phyloP scores from a whole-genome alignment of 1,284 basidiomycete species.

The Fomitopsis pinicola region DNA sequence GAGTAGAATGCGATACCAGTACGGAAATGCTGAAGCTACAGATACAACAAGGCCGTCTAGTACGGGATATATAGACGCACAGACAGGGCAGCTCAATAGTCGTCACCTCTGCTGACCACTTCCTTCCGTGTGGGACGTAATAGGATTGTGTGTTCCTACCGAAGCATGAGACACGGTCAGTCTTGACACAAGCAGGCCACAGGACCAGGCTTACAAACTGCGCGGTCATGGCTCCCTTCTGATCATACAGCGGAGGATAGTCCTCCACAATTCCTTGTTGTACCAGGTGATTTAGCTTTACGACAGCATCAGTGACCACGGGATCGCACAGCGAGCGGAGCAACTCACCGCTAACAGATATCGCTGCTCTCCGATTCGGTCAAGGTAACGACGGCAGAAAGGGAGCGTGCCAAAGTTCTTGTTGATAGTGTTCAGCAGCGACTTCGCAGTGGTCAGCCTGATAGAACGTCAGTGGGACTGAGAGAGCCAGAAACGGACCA shows the following conservation, averaged over 20 bases:
- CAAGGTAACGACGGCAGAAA: conserved; percentile 94
- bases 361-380: conserved; percentile 90
- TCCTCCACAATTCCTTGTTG: conserved; percentile 85
- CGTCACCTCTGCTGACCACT: conserved; percentile 90
- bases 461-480: neutral
- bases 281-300: conserved; percentile 86
- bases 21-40: neutral
- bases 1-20: too few relatives aligned
- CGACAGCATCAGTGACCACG: conserved; percentile 7
- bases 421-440: conserved; percentile 85
- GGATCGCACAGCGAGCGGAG: conserved; percentile 2
- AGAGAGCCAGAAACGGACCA: too few relatives aligned
- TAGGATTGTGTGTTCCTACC: conserved; percentile 88
- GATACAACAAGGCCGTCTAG: neutral
- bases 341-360: conserved; percentile 83
- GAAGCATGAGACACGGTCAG: neutral
- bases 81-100: conserved; percentile 49
- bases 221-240: conserved; percentile 83
- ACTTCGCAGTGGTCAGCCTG: conserved; percentile 83
- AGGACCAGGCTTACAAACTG: conserved; percentile 71
- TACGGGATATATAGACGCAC: neutral
- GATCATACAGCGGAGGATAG: conserved; percentile 90
- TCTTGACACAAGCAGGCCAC: neutral
- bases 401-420: conserved; percentile 95
- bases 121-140: conserved; percentile 86